Evolutionary conservation across 768 basidiomycete species (phyloP).

Genomic region (Suillus weaverae): DNA sequence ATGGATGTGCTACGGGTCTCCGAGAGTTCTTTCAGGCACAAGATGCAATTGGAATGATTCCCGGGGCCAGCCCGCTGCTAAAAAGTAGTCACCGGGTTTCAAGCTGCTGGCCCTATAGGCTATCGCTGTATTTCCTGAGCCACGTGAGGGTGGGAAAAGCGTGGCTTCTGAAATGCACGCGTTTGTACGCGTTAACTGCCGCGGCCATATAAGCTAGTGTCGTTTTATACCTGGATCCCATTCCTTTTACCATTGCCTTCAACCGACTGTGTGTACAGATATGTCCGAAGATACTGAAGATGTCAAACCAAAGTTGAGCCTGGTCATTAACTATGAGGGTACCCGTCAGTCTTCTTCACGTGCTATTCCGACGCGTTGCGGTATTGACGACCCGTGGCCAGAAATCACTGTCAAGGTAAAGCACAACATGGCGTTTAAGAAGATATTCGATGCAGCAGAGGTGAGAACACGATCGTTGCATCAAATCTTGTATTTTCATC

Average conservation of each 20-base stretch:
- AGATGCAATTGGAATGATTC: background rate
- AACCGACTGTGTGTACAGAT: background rate
- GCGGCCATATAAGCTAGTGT: background rate
- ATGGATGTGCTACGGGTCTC: background rate
- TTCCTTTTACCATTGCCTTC: constrained; percentile 7
- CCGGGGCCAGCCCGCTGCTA: no score
- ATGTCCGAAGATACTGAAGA: constrained; percentile 44
- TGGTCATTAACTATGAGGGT: constrained; percentile 57
- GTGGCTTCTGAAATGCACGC: constrained; percentile 13
- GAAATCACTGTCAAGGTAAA: constrained; percentile 71
- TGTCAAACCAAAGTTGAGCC: constrained; percentile 69
- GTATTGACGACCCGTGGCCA: constrained; percentile 24
- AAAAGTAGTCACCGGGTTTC: no score
- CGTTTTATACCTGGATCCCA: background rate
- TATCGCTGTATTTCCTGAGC: no score
- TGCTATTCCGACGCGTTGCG: constrained; percentile 7
- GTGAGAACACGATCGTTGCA: constrained; percentile 36
- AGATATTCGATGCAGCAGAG: constrained; percentile 69
- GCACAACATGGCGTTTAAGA: constrained; percentile 58
- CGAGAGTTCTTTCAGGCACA: background rate
- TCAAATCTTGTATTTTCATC: background rate
- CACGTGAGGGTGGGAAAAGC: constrained; percentile 7
- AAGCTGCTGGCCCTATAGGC: no score
- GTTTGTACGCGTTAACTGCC: constrained; percentile 15
- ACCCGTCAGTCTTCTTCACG: constrained; percentile 39